phyloP scores from a whole-genome alignment of 2,329 filamentous ascomycete genomes.

The Coleophoma cylindrospora region DNA sequence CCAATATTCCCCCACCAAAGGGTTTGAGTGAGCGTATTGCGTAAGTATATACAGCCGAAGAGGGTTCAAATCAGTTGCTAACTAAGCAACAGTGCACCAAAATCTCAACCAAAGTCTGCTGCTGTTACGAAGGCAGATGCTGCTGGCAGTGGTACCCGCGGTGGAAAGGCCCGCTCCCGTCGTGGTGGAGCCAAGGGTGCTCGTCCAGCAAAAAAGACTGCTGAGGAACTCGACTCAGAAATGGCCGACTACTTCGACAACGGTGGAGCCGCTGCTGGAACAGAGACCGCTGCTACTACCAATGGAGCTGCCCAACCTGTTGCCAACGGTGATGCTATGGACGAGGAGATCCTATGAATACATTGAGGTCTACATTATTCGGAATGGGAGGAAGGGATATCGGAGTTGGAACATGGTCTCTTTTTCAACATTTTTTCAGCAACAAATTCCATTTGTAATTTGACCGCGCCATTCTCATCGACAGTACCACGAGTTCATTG shows the following conservation, averaged over 20 bases:
- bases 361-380: neutral
- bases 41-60: conserved; percentile 40
- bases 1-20: conserved; percentile 64
- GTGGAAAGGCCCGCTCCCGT: conserved; percentile 30
- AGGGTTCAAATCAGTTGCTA: conserved; percentile 10
- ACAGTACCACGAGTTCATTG: too few species aligned
- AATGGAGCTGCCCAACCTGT: conserved; percentile 31
- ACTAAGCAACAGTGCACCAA: conserved; percentile 44
- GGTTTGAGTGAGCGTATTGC: conserved; percentile 79
- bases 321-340: conserved; percentile 41
- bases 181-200: conserved; percentile 48
- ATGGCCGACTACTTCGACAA: conserved; percentile 89
- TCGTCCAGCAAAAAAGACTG: conserved; percentile 77
- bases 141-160: conserved; percentile 35
- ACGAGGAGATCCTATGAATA: conserved; percentile 54
- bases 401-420: neutral
- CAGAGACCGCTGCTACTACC: conserved; percentile 37
- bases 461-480: too few species aligned
- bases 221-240: conserved; percentile 92
- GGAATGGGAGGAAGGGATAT: neutral
- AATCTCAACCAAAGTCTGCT: conserved; percentile 77
- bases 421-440: neutral
- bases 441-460: neutral
- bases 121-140: conserved; percentile 71
- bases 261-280: conserved; percentile 39